Evolutionary conservation across 2,329 filamentous ascomycete genomes (phyloP), one percentile per base, ranked within the genome.

Genomic region (Intubia oerlemansii): DNA sequence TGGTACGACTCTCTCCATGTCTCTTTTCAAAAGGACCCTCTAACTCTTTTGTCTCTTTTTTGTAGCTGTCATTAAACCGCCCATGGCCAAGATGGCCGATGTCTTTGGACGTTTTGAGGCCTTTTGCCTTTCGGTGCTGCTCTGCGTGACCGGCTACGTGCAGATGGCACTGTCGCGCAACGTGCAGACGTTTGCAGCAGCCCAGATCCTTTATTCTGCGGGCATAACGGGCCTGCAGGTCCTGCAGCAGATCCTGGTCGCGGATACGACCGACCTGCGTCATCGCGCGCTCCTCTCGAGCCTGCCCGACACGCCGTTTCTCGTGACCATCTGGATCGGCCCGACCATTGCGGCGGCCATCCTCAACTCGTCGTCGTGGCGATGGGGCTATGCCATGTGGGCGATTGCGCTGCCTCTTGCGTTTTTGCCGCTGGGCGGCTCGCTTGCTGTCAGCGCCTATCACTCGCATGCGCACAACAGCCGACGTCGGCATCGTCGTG

Each of bases 361-460:
- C 20, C 44, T 66, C 3, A 44, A 46, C 8, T 44, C 45, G 10
- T 44, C 53, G 2, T 54, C 46, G n/a, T 72, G 66, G 66, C 51
- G 66, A 42, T 70, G 63, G 64, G 66, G 64, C 6, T 69, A 68
- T 38, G 66, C 56, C 18, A 62, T 72, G 38, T 73, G 64, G 64
- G 57, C 59, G 7, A 54, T 73, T 27, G 52, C 71, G n/a, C 44
- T 70, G 3, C 66, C 66, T 8, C 39, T 61, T 0, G 53, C 56
- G 10, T 68, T 65, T 32, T 41, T 64, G 2, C 66, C 67, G 1
- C 47, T 72, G 4, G 54, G 57, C 4, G 39, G 58, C 10, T 56
- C 60, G 5, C 43, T 72, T 5, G 57, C 56, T 34, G 39, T 59
- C 31, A 64, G 63, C 39, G 52, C 33, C 18, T 34, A 34, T 32